Percentiles rank a stretch among this genome's conserved stretches.
These are phyloP conservation scores for Colletotrichum magnum DNA, from an alignment of 2,329 filamentous ascomycete genomes.

Conservation along the genomic window DNA sequence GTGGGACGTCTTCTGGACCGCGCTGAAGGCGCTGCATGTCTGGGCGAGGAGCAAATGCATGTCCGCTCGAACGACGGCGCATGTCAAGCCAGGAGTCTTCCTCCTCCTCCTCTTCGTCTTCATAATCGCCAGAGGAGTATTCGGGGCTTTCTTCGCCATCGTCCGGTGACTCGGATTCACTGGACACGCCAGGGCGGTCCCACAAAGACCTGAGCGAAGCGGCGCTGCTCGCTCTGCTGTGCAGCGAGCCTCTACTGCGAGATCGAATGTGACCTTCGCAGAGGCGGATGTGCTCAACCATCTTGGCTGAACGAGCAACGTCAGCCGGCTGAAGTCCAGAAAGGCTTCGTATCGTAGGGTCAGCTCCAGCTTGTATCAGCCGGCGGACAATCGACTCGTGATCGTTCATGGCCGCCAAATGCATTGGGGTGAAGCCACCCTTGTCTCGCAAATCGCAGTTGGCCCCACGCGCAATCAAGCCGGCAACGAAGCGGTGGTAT, in stretches of 20 bases:
- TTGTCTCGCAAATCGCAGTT: constrained; percentile 82
- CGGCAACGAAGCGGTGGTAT: constrained; percentile 81
- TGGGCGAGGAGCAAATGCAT: constrained; percentile 44
- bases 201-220: constrained; percentile 77
- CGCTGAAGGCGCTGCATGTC: constrained; percentile 32
- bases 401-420: constrained; percentile 83
- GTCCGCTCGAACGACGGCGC: constrained; percentile 49
- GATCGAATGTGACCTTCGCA: constrained; percentile 75
- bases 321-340: constrained; percentile 80
- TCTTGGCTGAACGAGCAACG: constrained; percentile 75
- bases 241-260: constrained; percentile 73
- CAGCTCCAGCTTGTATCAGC: constrained; percentile 80
- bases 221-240: constrained; percentile 75
- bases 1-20: constrained; percentile 40
- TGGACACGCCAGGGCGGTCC: constrained; percentile 65
- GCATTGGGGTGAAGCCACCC: constrained; percentile 85
- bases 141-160: constrained; percentile 59
- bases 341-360: constrained; percentile 78
- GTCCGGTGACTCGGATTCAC: constrained; percentile 57
- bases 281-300: constrained; percentile 74
- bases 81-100: constrained; percentile 56
- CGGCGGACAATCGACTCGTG: constrained; percentile 83
- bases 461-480: constrained; percentile 82
- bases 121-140: constrained; percentile 61
- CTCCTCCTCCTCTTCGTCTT: constrained; percentile 57